Evolutionary conservation across 1,284 basidiomycete genomes (phyloP).

Genomic region (Rugiboletus extremiorientalis): DNA sequence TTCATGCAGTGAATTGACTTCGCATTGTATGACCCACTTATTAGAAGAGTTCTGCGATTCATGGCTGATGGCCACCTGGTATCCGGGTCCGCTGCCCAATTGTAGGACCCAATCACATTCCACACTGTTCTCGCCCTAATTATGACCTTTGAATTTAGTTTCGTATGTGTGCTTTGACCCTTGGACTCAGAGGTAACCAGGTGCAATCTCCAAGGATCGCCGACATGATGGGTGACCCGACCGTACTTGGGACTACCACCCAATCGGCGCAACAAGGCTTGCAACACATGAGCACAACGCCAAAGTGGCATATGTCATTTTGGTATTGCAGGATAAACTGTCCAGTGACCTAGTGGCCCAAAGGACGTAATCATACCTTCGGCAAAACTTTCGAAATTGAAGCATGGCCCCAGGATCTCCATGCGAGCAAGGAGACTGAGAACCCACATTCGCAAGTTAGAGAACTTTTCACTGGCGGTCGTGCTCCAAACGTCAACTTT

Average conservation of each 20-base stretch:
- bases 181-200: neutral
- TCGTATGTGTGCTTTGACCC: slow-evolving; percentile 42
- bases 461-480: slow-evolving; percentile 60
- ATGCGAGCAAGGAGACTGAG: slow-evolving; percentile 8
- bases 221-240: slow-evolving; percentile 48
- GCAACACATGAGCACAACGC: slow-evolving; percentile 58
- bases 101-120: slow-evolving; percentile 69
- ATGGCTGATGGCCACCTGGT: slow-evolving; percentile 47
- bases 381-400: slow-evolving; percentile 50
- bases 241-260: neutral
- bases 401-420: slow-evolving; percentile 13
- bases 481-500: slow-evolving; percentile 67
- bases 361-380: slow-evolving; percentile 55
- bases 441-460: slow-evolving; percentile 21
- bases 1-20: slow-evolving; percentile 57
- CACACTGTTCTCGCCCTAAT: slow-evolving; percentile 64
- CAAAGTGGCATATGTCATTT: slow-evolving; percentile 64
- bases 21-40: slow-evolving; percentile 43
- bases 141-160: slow-evolving; percentile 55
- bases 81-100: slow-evolving; percentile 54
- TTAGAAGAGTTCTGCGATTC: neutral
- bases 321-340: slow-evolving; percentile 57
- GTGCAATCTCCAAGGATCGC: slow-evolving; percentile 63
- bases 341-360: slow-evolving; percentile 51
- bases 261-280: slow-evolving; percentile 37